Evolutionary conservation across 1,284 basidiomycete species (phyloP).

Genomic region (Ganoderma boninense): DNA sequence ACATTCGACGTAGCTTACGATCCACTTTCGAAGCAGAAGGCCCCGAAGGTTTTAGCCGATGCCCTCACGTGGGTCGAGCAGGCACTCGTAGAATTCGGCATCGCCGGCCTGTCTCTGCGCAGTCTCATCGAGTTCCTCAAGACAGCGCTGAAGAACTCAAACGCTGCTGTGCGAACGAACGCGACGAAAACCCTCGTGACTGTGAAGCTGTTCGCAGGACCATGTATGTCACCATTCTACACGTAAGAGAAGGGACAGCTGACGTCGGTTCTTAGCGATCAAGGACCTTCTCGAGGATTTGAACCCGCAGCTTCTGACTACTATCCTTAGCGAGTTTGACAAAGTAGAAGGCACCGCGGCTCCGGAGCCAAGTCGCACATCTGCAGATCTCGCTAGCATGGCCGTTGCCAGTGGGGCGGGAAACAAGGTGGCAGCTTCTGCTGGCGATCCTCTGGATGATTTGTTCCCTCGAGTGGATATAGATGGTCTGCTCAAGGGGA

Average conservation of each 20-base stretch:
- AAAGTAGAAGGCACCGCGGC: conserved; percentile 86
- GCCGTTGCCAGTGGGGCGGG: conserved; percentile 46
- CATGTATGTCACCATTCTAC: conserved; percentile 61
- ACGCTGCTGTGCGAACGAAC: conserved; percentile 92
- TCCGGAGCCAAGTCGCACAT: conserved; percentile 84
- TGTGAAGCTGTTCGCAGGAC: conserved; percentile 90
- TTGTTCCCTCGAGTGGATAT: conserved; percentile 96
- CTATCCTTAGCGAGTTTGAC: conserved; percentile 93
- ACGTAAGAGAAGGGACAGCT: conserved; percentile 8
- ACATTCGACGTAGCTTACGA: conserved; percentile 76
- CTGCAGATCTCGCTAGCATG: conserved; percentile 74
- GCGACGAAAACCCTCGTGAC: conserved; percentile 97
- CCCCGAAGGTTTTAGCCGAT: conserved; percentile 96
- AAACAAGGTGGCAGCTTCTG: conserved; percentile 49
- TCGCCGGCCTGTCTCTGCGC: conserved; percentile 85
- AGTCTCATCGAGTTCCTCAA: conserved; percentile 93
- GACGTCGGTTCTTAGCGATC: conserved; percentile 64
- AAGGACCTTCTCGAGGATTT: conserved; percentile 94
- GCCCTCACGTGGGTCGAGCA: conserved; percentile 91
- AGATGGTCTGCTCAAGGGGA: conserved; percentile 87
- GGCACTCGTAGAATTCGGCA: conserved; percentile 93
- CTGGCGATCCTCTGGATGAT: conserved; percentile 84
- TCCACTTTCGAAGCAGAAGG: conserved; percentile 92
- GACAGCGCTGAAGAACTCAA: conserved; percentile 89
- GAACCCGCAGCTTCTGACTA: conserved; percentile 93